Evolutionary conservation across 768 basidiomycete genomes (phyloP).

Genomic region (Kwoniella mangroviensis): DNA sequence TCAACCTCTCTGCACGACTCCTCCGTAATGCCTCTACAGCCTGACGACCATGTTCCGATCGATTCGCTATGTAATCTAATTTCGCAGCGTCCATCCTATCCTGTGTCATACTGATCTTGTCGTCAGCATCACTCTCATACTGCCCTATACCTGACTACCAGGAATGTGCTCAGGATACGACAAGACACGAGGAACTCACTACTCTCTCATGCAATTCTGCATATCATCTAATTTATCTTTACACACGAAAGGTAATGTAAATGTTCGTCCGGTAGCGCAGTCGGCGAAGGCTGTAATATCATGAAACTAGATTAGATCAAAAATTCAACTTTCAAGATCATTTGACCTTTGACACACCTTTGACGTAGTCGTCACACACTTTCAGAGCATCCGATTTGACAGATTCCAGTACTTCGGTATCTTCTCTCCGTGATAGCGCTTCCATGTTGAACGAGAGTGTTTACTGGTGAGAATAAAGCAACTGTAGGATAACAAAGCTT

Average conservation of each 20-base stretch:
- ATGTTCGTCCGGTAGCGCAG: slow-evolving; percentile 47
- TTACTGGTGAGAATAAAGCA: not conserved
- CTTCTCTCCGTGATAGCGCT: slow-evolving; percentile 49
- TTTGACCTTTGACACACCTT: slow-evolving; percentile 29
- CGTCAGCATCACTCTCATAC: slow-evolving; percentile 3
- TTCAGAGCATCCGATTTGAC: slow-evolving; percentile 44
- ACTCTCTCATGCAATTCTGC: slow-evolving; percentile 47
- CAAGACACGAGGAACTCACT: slow-evolving; percentile 30
- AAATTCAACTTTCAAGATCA: not conserved
- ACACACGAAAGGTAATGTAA: slow-evolving; percentile 47
- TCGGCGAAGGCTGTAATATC: slow-evolving; percentile 42
- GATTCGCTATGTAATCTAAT: slow-evolving; percentile 47
- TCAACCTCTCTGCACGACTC: slow-evolving; percentile 28
- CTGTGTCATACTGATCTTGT: slow-evolving; percentile 36
- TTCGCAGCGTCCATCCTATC: slow-evolving; percentile 41
- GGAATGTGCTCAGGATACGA: too few relatives aligned
- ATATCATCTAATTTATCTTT: slow-evolving; percentile 41
- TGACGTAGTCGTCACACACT: slow-evolving; percentile 46
- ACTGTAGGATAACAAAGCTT: not conserved
- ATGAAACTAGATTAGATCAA: not conserved
- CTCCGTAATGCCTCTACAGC: slow-evolving; percentile 42
- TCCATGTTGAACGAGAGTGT: slow-evolving; percentile 35
- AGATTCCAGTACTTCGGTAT: slow-evolving; percentile 40
- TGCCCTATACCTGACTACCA: too few relatives aligned
- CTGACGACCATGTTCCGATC: slow-evolving; percentile 43